Evolutionary conservation across 1,139 yeast genomes (phyloP), one percentile per base, ranked within the genome.

Genomic region (Saccharomyces pastorianus): DNA sequence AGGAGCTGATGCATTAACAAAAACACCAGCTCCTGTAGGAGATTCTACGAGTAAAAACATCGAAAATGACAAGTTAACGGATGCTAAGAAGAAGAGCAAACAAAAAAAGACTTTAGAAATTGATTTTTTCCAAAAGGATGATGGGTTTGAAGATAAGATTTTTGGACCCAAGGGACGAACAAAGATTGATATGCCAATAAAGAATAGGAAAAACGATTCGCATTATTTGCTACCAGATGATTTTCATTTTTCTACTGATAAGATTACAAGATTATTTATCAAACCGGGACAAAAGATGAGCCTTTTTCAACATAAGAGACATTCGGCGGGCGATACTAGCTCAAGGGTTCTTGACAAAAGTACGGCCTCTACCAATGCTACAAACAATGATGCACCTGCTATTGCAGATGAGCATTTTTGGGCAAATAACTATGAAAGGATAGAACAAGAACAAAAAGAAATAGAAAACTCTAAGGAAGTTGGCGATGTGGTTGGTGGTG

Each of bases 141-240:
- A 67, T 49, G 60, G 64, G 2, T 59, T 65, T 46, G 77, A 73
- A 47, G 71, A 71, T 0, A 61, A 54, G 2, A 64, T 89, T 4
- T 87, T 88, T 65, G 79, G 59, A 2, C 49, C 79, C 25, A 74
- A 78, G 61, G 73, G 80, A 56, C 68, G 71, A 27, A 64, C 72
- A 0, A 58, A 68, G 8, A 73, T 78, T 20, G 74, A 73, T 48
- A 59, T 81, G 48, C 76, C 84, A 1, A 72, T 73, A 51, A 66
- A 73, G 27, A 76, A 75, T 53, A 71, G 77, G 64, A 69, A 67
- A 17, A 68, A 76, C 3, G 73, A 72, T 0, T 70, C 73, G 9
- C 71, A 73, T 47, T 76, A 82, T 58, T 71, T 82, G 41, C 70
- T 91, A 17, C 96, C 96, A 0, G 86, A 80, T 61, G 96, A 89